phyloP scores from a whole-genome alignment of 192 early-diverging fungal genomes.

The Linnemannia hyalina region DNA sequence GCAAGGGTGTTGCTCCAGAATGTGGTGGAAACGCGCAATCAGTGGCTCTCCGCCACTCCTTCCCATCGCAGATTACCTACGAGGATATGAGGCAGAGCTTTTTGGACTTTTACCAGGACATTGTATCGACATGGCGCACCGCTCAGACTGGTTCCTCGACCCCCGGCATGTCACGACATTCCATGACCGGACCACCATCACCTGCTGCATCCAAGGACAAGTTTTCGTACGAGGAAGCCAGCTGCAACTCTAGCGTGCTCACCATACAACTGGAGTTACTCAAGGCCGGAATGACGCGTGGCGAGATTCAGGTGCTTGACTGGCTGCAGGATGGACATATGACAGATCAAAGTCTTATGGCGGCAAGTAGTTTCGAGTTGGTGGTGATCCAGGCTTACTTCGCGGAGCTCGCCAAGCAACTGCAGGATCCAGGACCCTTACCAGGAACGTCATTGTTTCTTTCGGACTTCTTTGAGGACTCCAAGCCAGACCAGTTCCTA shows the following conservation, averaged over 20 bases:
- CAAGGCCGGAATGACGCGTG: conserved; percentile 30
- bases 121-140: conserved; percentile 37
- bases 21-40: conserved; percentile 11
- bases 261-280: conserved; percentile 36
- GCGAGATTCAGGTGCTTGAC: conserved; percentile 34
- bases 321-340: conserved; percentile 17
- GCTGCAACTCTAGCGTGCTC: conserved; percentile 39
- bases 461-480: conserved; percentile 55
- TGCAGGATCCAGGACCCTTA: not conserved
- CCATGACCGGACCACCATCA: conserved; percentile 37
- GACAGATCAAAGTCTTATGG: conserved; percentile 7
- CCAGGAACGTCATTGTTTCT: conserved; percentile 37
- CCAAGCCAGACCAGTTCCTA: conserved; percentile 48
- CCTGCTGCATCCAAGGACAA: conserved; percentile 27
- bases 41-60: conserved; percentile 28
- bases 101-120: conserved; percentile 31
- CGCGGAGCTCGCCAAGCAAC: conserved; percentile 19
- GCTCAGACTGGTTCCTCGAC: conserved; percentile 38
- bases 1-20: conserved; percentile 25
- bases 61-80: conserved; percentile 51
- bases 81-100: conserved; percentile 54
- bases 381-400: conserved; percentile 28
- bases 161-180: conserved; percentile 54
- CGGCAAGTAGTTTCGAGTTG: conserved; percentile 46
- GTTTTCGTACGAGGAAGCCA: conserved; percentile 49